Evolutionary conservation across 208 protist species (phyloP).

Genomic region (Giardia muris): DNA sequence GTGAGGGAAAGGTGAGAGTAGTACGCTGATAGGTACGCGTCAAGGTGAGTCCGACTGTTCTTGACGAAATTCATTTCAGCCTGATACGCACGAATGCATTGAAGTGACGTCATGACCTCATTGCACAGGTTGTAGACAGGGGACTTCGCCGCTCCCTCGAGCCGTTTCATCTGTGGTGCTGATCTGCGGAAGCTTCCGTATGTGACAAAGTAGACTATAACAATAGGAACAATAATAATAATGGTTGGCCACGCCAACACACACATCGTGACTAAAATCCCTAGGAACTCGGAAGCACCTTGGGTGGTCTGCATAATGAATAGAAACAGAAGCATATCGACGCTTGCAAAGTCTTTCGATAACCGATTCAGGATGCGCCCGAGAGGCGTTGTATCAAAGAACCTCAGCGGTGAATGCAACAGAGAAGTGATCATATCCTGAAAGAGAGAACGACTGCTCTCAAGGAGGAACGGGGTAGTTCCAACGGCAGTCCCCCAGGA

Average conservation of each 20-base stretch:
- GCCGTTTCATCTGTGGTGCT: conserved; percentile 59
- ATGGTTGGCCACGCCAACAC: not conserved
- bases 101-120: conserved; percentile 63
- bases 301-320: not conserved
- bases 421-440: not conserved
- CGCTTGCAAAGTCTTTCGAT: conserved; percentile 16
- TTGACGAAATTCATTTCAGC: conserved; percentile 21
- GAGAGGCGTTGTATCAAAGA: conserved; percentile 35
- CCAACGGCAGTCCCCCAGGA: not conserved
- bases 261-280: not conserved
- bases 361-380: conserved; percentile 39
- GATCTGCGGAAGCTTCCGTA: not conserved
- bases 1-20: not conserved
- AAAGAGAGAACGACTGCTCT: not conserved
- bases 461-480: not conserved
- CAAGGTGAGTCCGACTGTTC: not conserved
- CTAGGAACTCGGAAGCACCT: not conserved
- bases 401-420: not conserved
- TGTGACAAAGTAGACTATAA: not conserved
- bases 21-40: not conserved
- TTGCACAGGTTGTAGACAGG: conserved; percentile 68
- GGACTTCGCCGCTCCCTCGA: conserved; percentile 57
- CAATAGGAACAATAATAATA: not conserved
- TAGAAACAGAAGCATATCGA: conserved; percentile 18
- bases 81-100: conserved; percentile 58